phyloP scores from a whole-genome alignment of 2,329 filamentous ascomycete genomes.

The Thermochaetoides dissita region DNA sequence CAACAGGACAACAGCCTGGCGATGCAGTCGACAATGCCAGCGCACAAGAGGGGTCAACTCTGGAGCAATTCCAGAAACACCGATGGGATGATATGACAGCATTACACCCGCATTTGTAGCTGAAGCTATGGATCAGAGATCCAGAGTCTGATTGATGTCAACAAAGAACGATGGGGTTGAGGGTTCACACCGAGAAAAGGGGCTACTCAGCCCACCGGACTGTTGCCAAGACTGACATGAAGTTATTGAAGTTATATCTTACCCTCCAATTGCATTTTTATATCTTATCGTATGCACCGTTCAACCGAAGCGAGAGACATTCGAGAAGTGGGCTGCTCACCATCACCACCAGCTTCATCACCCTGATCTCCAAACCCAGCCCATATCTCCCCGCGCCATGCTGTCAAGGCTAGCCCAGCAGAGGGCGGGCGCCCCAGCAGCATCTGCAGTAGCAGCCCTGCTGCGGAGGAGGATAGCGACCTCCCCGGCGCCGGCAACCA shows the following conservation, averaged over 20 bases:
- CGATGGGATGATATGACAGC: no score
- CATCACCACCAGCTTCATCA: not conserved
- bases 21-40: no score
- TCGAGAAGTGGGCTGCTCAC: not conserved
- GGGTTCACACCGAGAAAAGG: no score
- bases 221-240: not conserved
- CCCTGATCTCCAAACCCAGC: not conserved
- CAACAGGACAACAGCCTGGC: no score
- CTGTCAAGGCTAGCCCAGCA: constrained; percentile 22
- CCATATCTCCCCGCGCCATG: constrained; percentile 15
- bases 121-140: no score
- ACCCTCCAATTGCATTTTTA: not conserved
- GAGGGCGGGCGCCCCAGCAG: constrained; percentile 16
- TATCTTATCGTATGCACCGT: not conserved
- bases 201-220: no score
- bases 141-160: no score
- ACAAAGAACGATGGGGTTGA: no score
- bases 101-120: no score
- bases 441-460: constrained; percentile 1
- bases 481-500: not conserved
- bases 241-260: not conserved
- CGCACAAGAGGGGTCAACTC: no score
- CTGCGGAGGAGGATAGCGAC: constrained; percentile 11
- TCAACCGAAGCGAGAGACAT: no score
- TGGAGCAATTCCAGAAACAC: no score